Percentiles rank a stretch among this genome's conserved stretches.
phyloP scores from a whole-genome alignment of 2,329 filamentous ascomycete species.

The Grosmannia penicillata region DNA sequence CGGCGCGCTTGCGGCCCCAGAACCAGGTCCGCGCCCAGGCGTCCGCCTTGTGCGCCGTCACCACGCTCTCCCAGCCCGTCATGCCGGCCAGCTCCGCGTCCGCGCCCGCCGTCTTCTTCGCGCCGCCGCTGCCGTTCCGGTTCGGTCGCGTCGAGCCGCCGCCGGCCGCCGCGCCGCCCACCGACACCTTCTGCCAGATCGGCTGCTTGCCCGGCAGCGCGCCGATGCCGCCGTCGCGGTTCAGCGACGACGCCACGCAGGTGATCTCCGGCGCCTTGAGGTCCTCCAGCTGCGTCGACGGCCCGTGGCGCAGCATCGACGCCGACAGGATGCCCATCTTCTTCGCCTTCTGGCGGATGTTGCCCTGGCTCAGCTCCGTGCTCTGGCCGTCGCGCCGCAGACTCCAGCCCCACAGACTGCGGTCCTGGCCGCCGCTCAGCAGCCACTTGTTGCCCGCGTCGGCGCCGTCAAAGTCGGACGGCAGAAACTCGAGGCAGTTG shows the following conservation, averaged over 20 bases:
- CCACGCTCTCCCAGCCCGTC: conserved; percentile 93
- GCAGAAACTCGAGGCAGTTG: conserved; percentile 69
- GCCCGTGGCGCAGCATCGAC: conserved; percentile 40
- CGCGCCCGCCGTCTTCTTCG: conserved; percentile 39
- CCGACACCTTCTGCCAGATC: conserved; percentile 60
- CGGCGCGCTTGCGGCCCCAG: conserved; percentile 87
- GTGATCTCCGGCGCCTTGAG: conserved; percentile 88
- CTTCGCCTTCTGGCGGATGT: conserved; percentile 75
- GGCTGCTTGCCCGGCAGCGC: conserved; percentile 60
- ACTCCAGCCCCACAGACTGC: conserved; percentile 94
- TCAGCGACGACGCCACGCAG: conserved; percentile 78
- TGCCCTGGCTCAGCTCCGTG: conserved; percentile 82
- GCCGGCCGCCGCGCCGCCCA: not conserved
- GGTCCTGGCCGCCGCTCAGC: conserved; percentile 74
- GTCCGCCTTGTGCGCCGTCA: conserved; percentile 83
- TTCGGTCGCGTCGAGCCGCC: conserved; percentile 75
- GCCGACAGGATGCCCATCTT: conserved; percentile 61
- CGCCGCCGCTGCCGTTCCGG: conserved; percentile 17
- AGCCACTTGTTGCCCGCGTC: conserved; percentile 89
- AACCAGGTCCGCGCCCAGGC: conserved; percentile 88
- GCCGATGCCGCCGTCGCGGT: conserved; percentile 88
- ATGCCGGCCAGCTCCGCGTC: conserved; percentile 59
- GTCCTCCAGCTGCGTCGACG: conserved; percentile 51
- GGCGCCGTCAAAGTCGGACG: conserved; percentile 75
- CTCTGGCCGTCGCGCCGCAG: conserved; percentile 88